Conservation (phyloP, 768 basidiomycete genomes). For the Collybia sp. region DNA sequence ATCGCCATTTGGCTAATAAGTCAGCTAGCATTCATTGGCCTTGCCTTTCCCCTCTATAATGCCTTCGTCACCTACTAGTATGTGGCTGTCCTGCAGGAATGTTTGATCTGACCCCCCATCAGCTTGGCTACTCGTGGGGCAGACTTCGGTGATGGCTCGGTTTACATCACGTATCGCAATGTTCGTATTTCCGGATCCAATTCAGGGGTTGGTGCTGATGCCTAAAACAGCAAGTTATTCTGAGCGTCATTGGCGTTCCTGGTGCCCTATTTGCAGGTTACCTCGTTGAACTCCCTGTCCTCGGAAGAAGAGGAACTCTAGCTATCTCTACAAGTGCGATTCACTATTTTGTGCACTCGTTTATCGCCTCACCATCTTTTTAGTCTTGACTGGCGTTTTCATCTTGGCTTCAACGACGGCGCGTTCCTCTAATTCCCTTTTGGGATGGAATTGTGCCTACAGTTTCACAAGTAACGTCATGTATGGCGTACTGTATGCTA, state of each 20-base stretch:
- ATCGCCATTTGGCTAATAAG: conserved; percentile 1
- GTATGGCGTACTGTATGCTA: conserved; percentile 72
- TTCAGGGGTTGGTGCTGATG: too few species aligned
- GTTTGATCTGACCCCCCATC: not conserved
- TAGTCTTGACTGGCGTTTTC: conserved; percentile 71
- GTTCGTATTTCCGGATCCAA: conserved; percentile 22
- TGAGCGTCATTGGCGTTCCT: conserved; percentile 65
- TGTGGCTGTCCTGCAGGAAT: conserved; percentile 8
- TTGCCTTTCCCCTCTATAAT: conserved; percentile 70
- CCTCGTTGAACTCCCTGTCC: conserved; percentile 57
- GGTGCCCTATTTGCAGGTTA: conserved; percentile 70
- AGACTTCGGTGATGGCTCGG: conserved; percentile 62
- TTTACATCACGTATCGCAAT: conserved; percentile 73
- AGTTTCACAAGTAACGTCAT: conserved; percentile 65
- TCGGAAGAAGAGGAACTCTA: conserved; percentile 67
- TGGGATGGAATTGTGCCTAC: conserved; percentile 81
- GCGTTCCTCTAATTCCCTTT: conserved; percentile 56
- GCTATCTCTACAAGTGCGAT: conserved; percentile 55
- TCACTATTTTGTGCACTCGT: conserved; percentile 27
- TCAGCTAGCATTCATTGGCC: conserved; percentile 62
- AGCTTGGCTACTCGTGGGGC: conserved; percentile 66
- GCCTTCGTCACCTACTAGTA: conserved; percentile 53
- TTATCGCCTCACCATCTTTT: conserved; percentile 25
- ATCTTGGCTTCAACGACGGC: conserved; percentile 76
- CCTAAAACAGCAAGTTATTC: conserved; percentile 54